A percentile compares a stretch with the other conserved stretches of the same genome.
These are phyloP conservation scores for Glonium stellatum DNA, from an alignment of 495 filamentous ascomycete genomes.

Conservation along the genomic window DNA sequence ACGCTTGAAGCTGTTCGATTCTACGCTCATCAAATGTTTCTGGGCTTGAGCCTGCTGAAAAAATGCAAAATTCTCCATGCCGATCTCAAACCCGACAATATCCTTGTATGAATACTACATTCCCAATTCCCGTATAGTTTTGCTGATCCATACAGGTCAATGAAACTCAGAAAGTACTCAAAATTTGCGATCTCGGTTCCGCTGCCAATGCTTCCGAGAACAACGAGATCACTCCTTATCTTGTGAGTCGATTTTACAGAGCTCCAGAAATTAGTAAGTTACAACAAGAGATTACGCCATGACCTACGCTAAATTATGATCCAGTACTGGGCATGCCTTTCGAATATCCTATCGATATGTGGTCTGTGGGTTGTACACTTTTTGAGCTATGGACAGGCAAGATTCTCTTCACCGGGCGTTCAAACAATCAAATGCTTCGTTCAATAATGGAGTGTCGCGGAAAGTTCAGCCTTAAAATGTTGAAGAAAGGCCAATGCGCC, in stretches of 20 bases:
- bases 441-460: slow-evolving; percentile 95
- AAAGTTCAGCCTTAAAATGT: slow-evolving; percentile 79
- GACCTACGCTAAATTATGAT: slow-evolving; percentile 8
- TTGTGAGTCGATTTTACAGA: slow-evolving; percentile 94
- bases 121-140: neutral
- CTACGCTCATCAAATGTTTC: slow-evolving; percentile 92
- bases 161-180: slow-evolving; percentile 74
- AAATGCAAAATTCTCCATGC: slow-evolving; percentile 91
- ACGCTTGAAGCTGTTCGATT: slow-evolving; percentile 76
- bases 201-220: slow-evolving; percentile 81
- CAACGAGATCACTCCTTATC: slow-evolving; percentile 79
- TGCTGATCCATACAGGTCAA: slow-evolving; percentile 38
- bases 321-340: slow-evolving; percentile 79
- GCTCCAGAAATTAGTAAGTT: slow-evolving; percentile 73
- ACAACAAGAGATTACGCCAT: neutral
- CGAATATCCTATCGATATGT: slow-evolving; percentile 91
- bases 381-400: slow-evolving; percentile 97
- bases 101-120: slow-evolving; percentile 51
- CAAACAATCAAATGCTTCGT: slow-evolving; percentile 96
- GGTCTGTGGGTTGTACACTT: slow-evolving; percentile 94
- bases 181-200: slow-evolving; percentile 93
- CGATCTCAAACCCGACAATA: slow-evolving; percentile 95
- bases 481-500: slow-evolving; percentile 68
- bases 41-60: slow-evolving; percentile 74
- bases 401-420: slow-evolving; percentile 88